Evolutionary conservation across 495 filamentous ascomycete species (phyloP), one percentile per base, ranked within the genome.

Genomic region (Hypomontagnella submonticulosa): DNA sequence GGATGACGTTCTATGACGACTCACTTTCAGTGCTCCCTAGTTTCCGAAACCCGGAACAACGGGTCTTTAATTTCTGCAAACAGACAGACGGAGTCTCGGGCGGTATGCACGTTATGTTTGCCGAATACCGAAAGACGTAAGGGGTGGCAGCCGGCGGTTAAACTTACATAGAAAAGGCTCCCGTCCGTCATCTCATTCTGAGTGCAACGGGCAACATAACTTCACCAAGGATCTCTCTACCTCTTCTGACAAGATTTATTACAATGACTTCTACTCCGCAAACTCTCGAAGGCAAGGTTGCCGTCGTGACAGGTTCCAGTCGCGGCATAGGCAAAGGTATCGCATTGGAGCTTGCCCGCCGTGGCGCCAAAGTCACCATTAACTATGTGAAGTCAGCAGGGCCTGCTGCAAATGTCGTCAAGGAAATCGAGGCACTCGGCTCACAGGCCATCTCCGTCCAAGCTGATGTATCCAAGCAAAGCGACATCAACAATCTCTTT

Each of bases 261-360:
- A 40, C 3, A 7, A 59, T 59, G 56, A 12, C 44, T 33, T 59
- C 56, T 2, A 18, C 34, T 4, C 36, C 37, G 16, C 34, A 18
- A n/a, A 59, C 56, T 33, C 44, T 59, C 15, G n/a, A 46, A 10
- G 56, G 43, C 34, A 46, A 43, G 19, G 43, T 59, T 43, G 56
- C 56, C 44, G 15, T 59, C 15, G 56, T 59, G 5, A 59, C 56
- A 19, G 56, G 56, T 19, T 59, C 56, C 11, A 42, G 56, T 34
- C 33, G 56, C 32, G 56, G 56, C 15, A 59, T 59, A 33, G 56
- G 56, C 23, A 44, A 34, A 46, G 56, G 56, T 8, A 50, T 59
- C 8, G 56, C 56, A 7, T 23, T 59, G 3, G 56, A 59, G 13
- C 36, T 59, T 16, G 56, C 56, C 20, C 43, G 36, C n/a, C 43